Evolutionary conservation across 2,329 filamentous ascomycete genomes (phyloP), one percentile per base, ranked within the genome.

Genomic region (Fusarium floridanum): DNA sequence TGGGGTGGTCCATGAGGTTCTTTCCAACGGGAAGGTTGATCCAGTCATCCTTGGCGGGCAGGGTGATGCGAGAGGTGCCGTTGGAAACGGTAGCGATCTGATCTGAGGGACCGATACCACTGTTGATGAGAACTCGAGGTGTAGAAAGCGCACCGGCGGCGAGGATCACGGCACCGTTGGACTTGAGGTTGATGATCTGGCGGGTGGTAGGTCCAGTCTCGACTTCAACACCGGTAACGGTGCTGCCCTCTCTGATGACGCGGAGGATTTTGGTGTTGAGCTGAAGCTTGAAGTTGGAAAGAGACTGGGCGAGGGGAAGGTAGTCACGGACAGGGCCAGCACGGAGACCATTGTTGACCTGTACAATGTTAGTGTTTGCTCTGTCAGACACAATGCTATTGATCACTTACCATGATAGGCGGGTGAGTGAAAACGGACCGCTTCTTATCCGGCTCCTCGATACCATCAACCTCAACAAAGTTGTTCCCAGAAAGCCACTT

Each of bases 301-400:
- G 86, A 48, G 84, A 83, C 57, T 86, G 85, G 2, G 91, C 91
- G 20, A 87, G 86, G 6, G 91, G 90, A 1, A 95, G 88, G 78
- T 95, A 95, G 0, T 93, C 93, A 10, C 90, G 90, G 80, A 94
- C 85, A 14, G 93, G 92, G 1, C 93, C 93, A 53, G 90, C 90
- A 69, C 93, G 86, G 81, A 93, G 90, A 61, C 91, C 92, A 55
- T 91, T 83, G 7, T 85, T 84, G 79, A 91, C 93, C 90, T 94
- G 93, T 14, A 8, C 0, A 2, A 36, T 43, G 64, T 72, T 63
- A 70, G 64, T 24, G 41, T 16, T 14, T 4, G 12, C 17, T 37
- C 32, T 17, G 6, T 2, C 6, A 17, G 7, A n/a, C 34, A 5
- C 1, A 12, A 1, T 8, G 12, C 4, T 4, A 56, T 10, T 34